Percentiles rank a stretch among this genome's conserved stretches.
Evolutionary conservation across 495 filamentous ascomycete genomes (phyloP).

Genomic region (Penicillium dipodomyicola): DNA sequence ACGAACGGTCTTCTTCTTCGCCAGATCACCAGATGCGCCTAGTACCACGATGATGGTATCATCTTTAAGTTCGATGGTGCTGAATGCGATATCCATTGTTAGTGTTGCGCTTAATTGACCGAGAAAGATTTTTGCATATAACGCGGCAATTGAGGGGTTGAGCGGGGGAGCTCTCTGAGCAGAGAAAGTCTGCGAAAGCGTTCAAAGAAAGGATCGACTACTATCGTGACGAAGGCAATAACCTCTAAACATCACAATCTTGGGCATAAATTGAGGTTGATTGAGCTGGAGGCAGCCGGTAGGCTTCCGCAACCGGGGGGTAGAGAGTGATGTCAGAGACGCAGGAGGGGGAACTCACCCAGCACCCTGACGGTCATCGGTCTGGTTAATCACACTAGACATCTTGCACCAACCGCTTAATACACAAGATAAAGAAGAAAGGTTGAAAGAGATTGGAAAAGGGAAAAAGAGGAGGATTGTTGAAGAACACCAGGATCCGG

Average conservation of each 20-base stretch:
- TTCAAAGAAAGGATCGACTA: neutral
- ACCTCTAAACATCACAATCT: neutral
- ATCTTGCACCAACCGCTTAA: constrained; percentile 41
- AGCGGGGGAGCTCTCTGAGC: constrained; percentile 15
- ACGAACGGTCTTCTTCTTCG: constrained; percentile 98
- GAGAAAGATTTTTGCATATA: constrained; percentile 20
- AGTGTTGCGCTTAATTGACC: constrained; percentile 13
- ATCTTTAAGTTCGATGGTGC: constrained; percentile 91
- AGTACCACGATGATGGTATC: constrained; percentile 98
- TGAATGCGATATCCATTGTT: constrained; percentile 41
- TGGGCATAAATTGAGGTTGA: constrained; percentile 19
- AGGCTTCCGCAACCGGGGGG: constrained; percentile 25
- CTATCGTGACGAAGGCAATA: neutral
- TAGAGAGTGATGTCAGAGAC: constrained; percentile 50
- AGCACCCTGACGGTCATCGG: constrained; percentile 58
- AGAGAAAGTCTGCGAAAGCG: constrained; percentile 3
- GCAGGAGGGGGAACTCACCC: constrained; percentile 55
- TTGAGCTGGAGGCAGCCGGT: constrained; percentile 15
- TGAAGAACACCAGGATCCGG: constrained; percentile 35
- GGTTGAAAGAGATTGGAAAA: constrained; percentile 20
- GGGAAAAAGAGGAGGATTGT: constrained; percentile 13
- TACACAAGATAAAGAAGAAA: constrained; percentile 22
- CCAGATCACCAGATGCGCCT: constrained; percentile 94
- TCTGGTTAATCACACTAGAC: constrained; percentile 62
- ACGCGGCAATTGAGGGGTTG: constrained; percentile 21